Evolutionary conservation across 2,329 filamentous ascomycete genomes (phyloP).

Genomic region (Paraconiothyrium sp.): DNA sequence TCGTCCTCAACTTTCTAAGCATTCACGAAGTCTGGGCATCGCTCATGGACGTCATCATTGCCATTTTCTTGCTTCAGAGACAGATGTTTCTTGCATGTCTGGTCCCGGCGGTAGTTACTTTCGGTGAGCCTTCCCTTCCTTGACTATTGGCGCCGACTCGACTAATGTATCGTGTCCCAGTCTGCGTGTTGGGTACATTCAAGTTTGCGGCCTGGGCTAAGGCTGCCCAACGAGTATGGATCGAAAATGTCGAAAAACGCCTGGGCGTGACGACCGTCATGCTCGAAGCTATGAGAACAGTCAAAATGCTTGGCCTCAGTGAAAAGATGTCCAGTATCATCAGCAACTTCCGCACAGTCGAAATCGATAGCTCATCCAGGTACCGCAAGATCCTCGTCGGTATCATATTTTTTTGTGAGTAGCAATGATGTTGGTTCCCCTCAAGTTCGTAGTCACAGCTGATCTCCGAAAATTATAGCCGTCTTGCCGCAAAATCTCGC

Average conservation of each 20-base stretch:
- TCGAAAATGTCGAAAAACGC: conserved; percentile 19
- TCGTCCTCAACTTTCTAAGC: conserved; percentile 18
- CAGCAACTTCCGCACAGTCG: conserved; percentile 17
- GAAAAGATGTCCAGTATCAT: conserved; percentile 18
- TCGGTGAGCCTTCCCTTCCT: conserved; percentile 12
- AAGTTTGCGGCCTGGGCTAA: conserved; percentile 17
- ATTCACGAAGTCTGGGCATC: conserved; percentile 26
- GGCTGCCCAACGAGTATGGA: conserved; percentile 19
- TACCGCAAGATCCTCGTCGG: conserved; percentile 22
- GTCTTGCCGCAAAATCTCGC: conserved; percentile 17
- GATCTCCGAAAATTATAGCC: conserved; percentile 4
- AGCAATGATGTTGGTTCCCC: background rate
- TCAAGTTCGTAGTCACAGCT: conserved; percentile 10
- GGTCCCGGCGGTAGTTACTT: conserved; percentile 17
- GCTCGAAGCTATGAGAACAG: conserved; percentile 17
- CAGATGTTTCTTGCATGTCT: conserved; percentile 22
- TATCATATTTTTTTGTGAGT: conserved; percentile 20
- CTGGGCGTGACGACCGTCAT: conserved; percentile 18
- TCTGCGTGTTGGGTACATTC: conserved; percentile 19
- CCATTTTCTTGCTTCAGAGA: conserved; percentile 19
- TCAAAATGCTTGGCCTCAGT: conserved; percentile 22
- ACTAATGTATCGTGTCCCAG: conserved; percentile 13
- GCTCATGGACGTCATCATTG: conserved; percentile 20
- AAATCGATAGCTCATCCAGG: conserved; percentile 17
- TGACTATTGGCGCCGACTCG: conserved; percentile 7